A percentile compares a stretch with the other conserved stretches of the same genome.
Evolutionary conservation across 768 basidiomycete genomes (phyloP).

Genomic region (Amanita pallidorosea): DNA sequence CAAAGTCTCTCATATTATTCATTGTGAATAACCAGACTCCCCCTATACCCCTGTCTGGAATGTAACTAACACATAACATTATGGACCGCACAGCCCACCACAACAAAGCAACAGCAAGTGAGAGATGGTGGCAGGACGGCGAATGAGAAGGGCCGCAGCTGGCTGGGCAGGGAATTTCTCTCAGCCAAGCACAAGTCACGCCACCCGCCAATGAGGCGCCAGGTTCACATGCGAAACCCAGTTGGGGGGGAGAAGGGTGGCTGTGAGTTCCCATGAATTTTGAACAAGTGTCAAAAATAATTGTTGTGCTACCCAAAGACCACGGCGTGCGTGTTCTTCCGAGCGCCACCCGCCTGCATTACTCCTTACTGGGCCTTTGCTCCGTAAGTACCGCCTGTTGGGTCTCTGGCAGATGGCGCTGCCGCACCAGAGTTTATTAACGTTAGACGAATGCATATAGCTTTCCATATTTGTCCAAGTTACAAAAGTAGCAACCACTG

Average conservation of each 20-base stretch:
- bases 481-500: neutral
- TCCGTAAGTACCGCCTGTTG: too few species aligned
- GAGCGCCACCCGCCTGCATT: neutral
- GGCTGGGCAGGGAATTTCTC: neutral
- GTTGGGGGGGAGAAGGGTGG: neutral
- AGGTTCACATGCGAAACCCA: slow-evolving; percentile 1
- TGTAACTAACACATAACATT: too few species aligned
- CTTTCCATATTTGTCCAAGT: neutral
- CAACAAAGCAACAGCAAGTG: too few species aligned
- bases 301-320: neutral
- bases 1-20: neutral
- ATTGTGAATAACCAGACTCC: too few species aligned
- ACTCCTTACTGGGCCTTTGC: neutral
- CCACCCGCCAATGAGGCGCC: neutral
- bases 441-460: neutral
- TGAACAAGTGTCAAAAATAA: neutral
- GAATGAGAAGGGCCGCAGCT: neutral
- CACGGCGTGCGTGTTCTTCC: neutral
- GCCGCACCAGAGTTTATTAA: neutral
- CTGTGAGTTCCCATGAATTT: neutral
- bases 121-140: neutral
- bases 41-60: too few species aligned
- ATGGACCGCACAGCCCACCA: too few species aligned
- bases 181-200: neutral
- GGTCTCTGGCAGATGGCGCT: neutral